Percentiles rank a stretch among this genome's conserved stretches.
phyloP scores from a whole-genome alignment of 805 yeast species.

The Yamadazyma sp. region DNA sequence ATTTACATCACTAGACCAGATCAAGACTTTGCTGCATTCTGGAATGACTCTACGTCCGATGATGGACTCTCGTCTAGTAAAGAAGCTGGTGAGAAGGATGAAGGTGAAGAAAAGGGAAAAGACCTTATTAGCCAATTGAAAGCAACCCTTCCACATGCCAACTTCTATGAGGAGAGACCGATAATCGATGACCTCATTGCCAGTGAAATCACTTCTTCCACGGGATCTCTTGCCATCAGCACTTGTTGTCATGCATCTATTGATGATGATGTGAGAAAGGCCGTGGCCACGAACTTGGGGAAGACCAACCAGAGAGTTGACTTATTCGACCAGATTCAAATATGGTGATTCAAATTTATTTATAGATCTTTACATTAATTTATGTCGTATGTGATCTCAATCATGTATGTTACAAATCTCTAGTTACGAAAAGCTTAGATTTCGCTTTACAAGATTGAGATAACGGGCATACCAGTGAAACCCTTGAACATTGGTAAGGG shows the following conservation, averaged over 20 bases:
- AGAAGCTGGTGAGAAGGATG: constrained; percentile 8
- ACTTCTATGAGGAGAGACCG: constrained; percentile 48
- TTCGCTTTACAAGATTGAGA: no score
- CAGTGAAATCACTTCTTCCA: constrained; percentile 34
- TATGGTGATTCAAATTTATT: constrained; percentile 28
- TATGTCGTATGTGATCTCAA: no score
- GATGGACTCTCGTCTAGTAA: constrained; percentile 5
- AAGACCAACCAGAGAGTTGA: constrained; percentile 31
- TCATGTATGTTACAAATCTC: no score
- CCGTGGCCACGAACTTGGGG: constrained; percentile 27
- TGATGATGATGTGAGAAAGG: constrained; percentile 34
- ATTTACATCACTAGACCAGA: constrained; percentile 40
- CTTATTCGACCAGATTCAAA: constrained; percentile 35
- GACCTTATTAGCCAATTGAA: constrained; percentile 14
- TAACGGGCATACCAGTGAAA: no score
- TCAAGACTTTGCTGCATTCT: constrained; percentile 12
- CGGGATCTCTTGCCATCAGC: constrained; percentile 46
- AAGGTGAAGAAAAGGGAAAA: constrained; percentile 4
- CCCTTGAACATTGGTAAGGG: no score
- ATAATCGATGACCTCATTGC: constrained; percentile 32
- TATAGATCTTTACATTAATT: not conserved
- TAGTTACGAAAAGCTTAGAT: no score
- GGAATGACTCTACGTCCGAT: constrained; percentile 15
- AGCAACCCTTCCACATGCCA: constrained; percentile 34
- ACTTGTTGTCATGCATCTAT: constrained; percentile 50